These are phyloP conservation scores for Pestalotiopsis sp. DNA, from an alignment of 2,329 filamentous ascomycete species.

Conservation along the genomic window DNA sequence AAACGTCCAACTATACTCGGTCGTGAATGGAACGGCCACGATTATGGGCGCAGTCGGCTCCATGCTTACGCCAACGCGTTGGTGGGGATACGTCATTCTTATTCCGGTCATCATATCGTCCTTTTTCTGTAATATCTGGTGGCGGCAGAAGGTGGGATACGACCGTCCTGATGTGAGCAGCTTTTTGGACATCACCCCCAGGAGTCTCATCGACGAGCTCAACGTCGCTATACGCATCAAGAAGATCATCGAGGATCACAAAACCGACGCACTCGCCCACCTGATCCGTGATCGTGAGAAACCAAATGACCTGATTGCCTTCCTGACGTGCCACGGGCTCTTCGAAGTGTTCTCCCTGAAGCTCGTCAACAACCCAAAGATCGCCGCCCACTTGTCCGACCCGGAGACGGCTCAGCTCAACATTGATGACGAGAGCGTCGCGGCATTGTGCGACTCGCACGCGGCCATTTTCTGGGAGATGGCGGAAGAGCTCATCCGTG, in stretches of 20 bases:
- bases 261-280: background rate
- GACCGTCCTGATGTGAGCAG: slow-evolving; percentile 32
- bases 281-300: background rate
- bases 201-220: slow-evolving; percentile 4
- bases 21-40: slow-evolving; percentile 47
- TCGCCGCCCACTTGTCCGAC: background rate
- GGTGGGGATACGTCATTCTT: slow-evolving; percentile 57
- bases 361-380: background rate
- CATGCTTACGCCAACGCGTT: slow-evolving; percentile 51
- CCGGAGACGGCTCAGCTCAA: background rate
- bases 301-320: background rate
- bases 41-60: slow-evolving; percentile 52
- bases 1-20: slow-evolving; percentile 47
- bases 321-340: background rate
- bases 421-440: background rate
- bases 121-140: slow-evolving; percentile 51
- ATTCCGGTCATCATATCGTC: slow-evolving; percentile 51
- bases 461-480: background rate
- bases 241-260: slow-evolving; percentile 1
- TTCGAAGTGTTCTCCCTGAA: slow-evolving; percentile 1
- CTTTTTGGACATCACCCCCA: background rate
- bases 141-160: slow-evolving; percentile 50
- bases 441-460: background rate
- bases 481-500: background rate
- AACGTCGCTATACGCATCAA: background rate